A percentile compares a stretch with the other conserved stretches of the same genome.
Conservation (phyloP, 345 rosid genomes). For the Eucalyptus grandis region DNA sequence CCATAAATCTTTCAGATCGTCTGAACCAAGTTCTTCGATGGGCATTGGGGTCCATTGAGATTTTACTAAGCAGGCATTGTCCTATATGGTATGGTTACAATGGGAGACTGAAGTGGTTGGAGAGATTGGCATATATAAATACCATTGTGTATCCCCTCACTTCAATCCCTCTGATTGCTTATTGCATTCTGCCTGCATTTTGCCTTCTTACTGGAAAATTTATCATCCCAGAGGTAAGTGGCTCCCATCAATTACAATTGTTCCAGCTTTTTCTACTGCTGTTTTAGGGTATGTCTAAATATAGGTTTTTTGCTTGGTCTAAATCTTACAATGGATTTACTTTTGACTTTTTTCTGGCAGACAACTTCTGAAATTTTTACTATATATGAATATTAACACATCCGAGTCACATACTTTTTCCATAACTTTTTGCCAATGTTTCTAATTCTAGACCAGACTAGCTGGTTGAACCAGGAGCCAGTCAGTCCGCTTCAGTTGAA, state of each 20-base stretch:
- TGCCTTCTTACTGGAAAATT: constrained; percentile 12
- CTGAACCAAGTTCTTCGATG: constrained; percentile 33
- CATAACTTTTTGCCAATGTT: not conserved
- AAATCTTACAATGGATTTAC: not conserved
- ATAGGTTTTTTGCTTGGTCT: not conserved
- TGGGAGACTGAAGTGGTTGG: constrained; percentile 17
- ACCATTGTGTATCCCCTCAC: constrained; percentile 9
- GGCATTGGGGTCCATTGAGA: constrained; percentile 34
- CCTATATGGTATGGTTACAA: constrained; percentile 11
- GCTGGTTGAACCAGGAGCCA: not conserved
- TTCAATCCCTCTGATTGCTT: constrained; percentile 7
- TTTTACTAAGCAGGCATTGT: constrained; percentile 19
- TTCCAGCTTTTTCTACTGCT: not conserved
- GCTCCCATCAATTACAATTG: not conserved
- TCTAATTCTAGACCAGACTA: not conserved
- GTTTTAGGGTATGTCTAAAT: not conserved
- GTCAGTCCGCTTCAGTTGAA: not conserved
- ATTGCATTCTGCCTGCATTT: constrained; percentile 7
- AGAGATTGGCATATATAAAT: constrained; percentile 14
- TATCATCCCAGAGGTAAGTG: constrained; percentile 3
- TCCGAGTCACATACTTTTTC: not conserved
- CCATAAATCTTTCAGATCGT: constrained; percentile 31
- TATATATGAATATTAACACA: not conserved
- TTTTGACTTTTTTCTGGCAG: not conserved
- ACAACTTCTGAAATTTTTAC: not conserved